Evolutionary conservation across 805 yeast species (phyloP), one percentile per base, ranked within the genome.

Genomic region (Yarrowia alimentaria): DNA sequence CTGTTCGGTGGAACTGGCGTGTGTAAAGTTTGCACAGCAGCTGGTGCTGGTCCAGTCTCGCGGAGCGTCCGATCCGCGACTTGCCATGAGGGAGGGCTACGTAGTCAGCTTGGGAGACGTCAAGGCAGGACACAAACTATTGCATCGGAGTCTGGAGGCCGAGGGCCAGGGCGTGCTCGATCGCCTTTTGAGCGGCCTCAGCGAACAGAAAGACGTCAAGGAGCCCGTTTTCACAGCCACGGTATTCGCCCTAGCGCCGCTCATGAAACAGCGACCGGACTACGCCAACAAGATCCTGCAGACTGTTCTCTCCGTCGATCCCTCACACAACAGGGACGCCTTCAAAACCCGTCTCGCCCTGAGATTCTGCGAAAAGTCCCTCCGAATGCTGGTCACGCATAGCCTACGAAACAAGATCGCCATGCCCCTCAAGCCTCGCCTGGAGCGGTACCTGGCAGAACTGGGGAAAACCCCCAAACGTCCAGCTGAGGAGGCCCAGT

Each of bases 151-250:
- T 17, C 66, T 89, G 55, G 88, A 83, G 57, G 77, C 83, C 6
- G 95, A 90, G 62, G 83, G 90, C 0, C 76, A 74, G 51, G 80
- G 75, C 3, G 68, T 85, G 51, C 67, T 93, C 26, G 96, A 88
- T 57, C 64, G 79, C 26, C 63, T 91, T 22, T 68, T 88, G 38
- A 69, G 71, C 35, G 68, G 75, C 13, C 68, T 90, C 51, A 69
- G 30, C 22, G 21, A 16, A 5, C 22, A 42, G 12, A 29, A 42
- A 6, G 18, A 21, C 22, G n/a, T 11, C 3, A n/a, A n/a, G n/a
- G 50, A 30, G 7, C 40, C 42, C 10, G 28, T 47, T 18, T 47
- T 85, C 48, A 76, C 87, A 12, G 85, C 94, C 6, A 72, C 85
- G 0, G 65, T 88, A 20, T 80, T 85, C 58, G 80, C 81, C 45